Evolutionary conservation across 805 yeast genomes (phyloP).

Genomic region (Zygosaccharomyces rouxii): DNA sequence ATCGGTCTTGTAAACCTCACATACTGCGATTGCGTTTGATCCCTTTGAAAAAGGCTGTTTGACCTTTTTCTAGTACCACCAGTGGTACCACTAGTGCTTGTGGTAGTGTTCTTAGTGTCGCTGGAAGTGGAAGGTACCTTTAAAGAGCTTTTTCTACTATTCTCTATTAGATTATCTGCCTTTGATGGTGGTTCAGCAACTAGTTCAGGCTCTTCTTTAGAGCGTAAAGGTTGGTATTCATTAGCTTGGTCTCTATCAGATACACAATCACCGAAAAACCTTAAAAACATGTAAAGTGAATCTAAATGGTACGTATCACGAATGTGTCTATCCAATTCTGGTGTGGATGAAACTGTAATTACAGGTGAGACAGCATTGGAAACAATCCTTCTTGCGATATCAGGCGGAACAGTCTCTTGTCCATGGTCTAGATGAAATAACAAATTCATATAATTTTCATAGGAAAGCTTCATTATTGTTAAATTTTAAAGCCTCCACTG

Average conservation of each 20-base stretch:
- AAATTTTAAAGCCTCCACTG: background rate
- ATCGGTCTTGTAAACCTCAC: conserved; percentile 48
- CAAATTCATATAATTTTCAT: conserved; percentile 33
- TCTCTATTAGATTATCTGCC: background rate
- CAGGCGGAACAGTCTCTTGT: conserved; percentile 30
- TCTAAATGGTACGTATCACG: conserved; percentile 25
- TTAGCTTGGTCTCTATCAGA: conserved; percentile 34
- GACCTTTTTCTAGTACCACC: conserved; percentile 26
- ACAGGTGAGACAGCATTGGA: conserved; percentile 35
- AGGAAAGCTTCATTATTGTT: conserved; percentile 18
- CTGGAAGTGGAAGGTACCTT: background rate
- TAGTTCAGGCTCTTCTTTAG: background rate
- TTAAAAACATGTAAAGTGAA: conserved; percentile 30
- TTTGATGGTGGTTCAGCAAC: background rate
- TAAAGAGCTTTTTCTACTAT: background rate
- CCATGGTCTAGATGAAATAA: conserved; percentile 26
- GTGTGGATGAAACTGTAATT: conserved; percentile 31
- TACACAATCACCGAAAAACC: conserved; percentile 35
- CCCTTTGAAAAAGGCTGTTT: conserved; percentile 33
- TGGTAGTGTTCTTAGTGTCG: background rate
- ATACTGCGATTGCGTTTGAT: conserved; percentile 37
- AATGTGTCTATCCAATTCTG: conserved; percentile 29
- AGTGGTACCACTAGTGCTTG: conserved; percentile 3
- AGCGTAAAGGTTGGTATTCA: conserved; percentile 10
- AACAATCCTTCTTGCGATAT: conserved; percentile 31